Evolutionary conservation across 2,329 filamentous ascomycete species (phyloP).

Genomic region (Aspergillus bombycis): DNA sequence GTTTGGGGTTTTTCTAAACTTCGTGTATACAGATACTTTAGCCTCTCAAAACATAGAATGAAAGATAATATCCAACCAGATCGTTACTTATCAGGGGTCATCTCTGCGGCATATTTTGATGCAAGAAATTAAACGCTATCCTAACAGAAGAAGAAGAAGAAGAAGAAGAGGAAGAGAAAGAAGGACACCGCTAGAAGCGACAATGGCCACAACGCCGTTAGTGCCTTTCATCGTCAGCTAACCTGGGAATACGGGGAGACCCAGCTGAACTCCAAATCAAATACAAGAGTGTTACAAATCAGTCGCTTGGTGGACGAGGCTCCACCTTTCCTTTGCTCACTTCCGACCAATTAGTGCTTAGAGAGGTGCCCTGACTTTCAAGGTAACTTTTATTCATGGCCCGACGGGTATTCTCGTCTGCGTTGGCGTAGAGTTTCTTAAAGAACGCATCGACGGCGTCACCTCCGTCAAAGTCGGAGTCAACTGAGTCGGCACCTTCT

Average conservation of each 20-base stretch:
- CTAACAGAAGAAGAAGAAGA: not conserved
- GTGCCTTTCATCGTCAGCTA: not conserved
- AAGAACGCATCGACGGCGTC: slow-evolving; percentile 82
- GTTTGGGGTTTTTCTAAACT: not conserved
- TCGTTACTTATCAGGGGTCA: not conserved
- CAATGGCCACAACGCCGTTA: not conserved
- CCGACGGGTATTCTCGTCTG: slow-evolving; percentile 76
- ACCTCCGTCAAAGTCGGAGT: slow-evolving; percentile 52
- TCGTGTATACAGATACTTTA: not conserved
- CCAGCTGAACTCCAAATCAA: not conserved
- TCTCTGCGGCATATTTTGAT: not conserved
- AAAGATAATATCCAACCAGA: not conserved
- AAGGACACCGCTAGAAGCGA: not conserved
- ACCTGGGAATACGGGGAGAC: not conserved
- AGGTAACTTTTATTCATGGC: slow-evolving; percentile 98
- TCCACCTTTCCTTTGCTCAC: slow-evolving; percentile 74
- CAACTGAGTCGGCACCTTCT: slow-evolving; percentile 50
- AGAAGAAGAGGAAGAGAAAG: not conserved
- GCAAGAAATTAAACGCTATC: not conserved
- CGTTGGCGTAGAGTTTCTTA: slow-evolving; percentile 79
- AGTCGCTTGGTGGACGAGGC: slow-evolving; percentile 33
- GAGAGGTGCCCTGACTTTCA: slow-evolving; percentile 88
- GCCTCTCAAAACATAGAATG: not conserved
- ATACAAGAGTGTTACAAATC: not conserved
- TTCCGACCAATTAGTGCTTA: slow-evolving; percentile 91